Evolutionary conservation across 331 rosid species (phyloP).

Genomic region (Arachis monticola): DNA sequence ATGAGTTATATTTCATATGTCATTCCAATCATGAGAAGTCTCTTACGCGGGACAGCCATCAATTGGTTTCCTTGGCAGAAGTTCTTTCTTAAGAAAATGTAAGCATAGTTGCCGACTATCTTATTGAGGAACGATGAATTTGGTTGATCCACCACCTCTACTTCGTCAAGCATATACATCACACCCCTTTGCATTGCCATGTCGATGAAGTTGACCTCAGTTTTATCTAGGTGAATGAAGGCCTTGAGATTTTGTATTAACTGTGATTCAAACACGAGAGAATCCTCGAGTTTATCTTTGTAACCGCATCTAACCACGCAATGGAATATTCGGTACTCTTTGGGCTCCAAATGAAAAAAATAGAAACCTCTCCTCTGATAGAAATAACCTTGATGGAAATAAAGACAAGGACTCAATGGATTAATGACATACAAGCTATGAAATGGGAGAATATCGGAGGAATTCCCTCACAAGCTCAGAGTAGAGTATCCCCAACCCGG

Average conservation of each 20-base stretch:
- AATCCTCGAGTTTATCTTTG: constrained; percentile 54
- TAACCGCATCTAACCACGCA: constrained; percentile 84
- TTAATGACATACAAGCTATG: constrained; percentile 41
- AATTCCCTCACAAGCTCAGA: too few relatives aligned
- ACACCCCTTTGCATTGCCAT: constrained; percentile 62
- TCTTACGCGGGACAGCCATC: too few relatives aligned
- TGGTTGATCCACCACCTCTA: constrained; percentile 21
- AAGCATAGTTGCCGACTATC: too few relatives aligned
- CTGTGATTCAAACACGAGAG: constrained; percentile 41
- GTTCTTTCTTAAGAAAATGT: too few relatives aligned
- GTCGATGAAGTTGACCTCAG: constrained; percentile 60
- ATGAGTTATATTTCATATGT: too few relatives aligned
- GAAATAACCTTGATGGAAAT: constrained; percentile 78
- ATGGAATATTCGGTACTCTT: constrained; percentile 60
- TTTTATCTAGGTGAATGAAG: constrained; percentile 48
- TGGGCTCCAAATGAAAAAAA: constrained; percentile 67
- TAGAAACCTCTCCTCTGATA: constrained; percentile 69
- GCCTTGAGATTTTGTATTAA: too few relatives aligned
- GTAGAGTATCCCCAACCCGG: too few relatives aligned
- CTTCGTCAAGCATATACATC: constrained; percentile 74
- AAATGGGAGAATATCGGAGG: too few relatives aligned
- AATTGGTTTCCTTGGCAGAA: too few relatives aligned
- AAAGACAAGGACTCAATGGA: constrained; percentile 68
- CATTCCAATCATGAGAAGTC: too few relatives aligned
- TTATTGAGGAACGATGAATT: too few relatives aligned